A percentile compares a stretch with the other conserved stretches of the same genome.
Evolutionary conservation across 1,139 yeast species (phyloP).

Genomic region (Saccharomyces hybrid): DNA sequence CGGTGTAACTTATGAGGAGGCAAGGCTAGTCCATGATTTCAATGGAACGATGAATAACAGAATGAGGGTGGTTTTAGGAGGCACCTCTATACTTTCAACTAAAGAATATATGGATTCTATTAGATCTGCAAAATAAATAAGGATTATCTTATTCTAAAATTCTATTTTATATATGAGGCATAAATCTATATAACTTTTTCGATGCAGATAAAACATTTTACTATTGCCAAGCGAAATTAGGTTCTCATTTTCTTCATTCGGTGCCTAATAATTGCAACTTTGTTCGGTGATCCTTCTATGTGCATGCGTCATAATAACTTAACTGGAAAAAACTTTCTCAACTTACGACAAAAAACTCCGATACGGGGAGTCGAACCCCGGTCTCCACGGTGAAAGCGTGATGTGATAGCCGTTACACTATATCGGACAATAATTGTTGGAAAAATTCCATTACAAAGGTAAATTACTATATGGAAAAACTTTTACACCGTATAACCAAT

Average conservation of each 20-base stretch:
- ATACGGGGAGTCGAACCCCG: constrained; percentile 30
- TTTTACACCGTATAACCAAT: too few relatives aligned
- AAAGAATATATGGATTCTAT: constrained; percentile 41
- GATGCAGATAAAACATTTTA: not conserved
- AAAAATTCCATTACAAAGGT: not conserved
- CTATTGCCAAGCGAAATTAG: not conserved
- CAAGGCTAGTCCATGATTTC: constrained; percentile 69
- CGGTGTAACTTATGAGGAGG: constrained; percentile 89
- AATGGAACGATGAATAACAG: constrained; percentile 43
- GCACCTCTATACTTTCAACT: constrained; percentile 62
- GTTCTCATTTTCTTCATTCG: not conserved
- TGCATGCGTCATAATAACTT: not conserved
- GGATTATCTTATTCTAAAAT: not conserved
- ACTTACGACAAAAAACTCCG: constrained; percentile 9
- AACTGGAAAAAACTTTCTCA: not conserved
- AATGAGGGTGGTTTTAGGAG: constrained; percentile 62
- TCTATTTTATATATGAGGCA: not conserved
- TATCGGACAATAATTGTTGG: constrained; percentile 16
- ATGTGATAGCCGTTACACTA: constrained; percentile 25
- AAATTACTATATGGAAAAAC: too few relatives aligned
- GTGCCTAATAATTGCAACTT: not conserved
- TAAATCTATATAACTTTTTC: not conserved
- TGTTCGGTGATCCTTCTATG: not conserved
- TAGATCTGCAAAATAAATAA: constrained; percentile 3
- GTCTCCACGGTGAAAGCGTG: constrained; percentile 29